Base-by-base conservation (phyloP, 2,329 filamentous ascomycete genomes). In the Neonectria faginata region DNA sequence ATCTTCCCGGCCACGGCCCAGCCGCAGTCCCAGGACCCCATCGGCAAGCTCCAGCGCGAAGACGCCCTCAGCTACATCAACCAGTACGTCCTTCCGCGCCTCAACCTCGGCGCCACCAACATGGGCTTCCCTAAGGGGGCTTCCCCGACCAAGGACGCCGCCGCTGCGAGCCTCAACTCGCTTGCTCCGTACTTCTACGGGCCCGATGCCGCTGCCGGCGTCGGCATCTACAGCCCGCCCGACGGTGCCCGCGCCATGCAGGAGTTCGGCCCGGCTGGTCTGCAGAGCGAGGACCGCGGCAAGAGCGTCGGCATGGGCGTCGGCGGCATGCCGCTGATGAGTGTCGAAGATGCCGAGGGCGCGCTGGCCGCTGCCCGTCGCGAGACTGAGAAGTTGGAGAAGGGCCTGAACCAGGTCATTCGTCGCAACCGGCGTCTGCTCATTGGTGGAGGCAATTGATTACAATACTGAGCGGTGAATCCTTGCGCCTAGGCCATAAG, bases 41-140 rank as follows among this genome's bases (percentile, higher is more conserved):
- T 89, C 27, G 84, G 84, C 67, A 90, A 90, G 79, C 87, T 91
- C 68, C 88, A 89, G 75, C 85, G 88, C 12, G 88, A 91, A 70
- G 88, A 90, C 72, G 88, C 88, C 0, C 84, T 91, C 44, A 86
- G 85, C 75, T 91, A 90, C 77, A 90, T 91, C 77, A 91, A 91
- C 75, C 88, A 91, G 76, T 89, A 89, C 68, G 87, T 91, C 2
- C 80, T 91, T 36, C 88, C 89, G 18, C 84, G 85, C 4, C 80
- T 88, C 16, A 87, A 87, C 68, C 79, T 87, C 2, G 84, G 84
- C 42, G 81, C 80, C 29, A 81, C 82, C 60, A 85, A 84, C 63
- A 78, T 82, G 72, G 79, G 79, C 6, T 74, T 77, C 25, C 73
- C 79, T 11, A 82, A 81, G 67, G 78, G 77, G 5, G 70, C 77